phyloP scores from a whole-genome alignment of 2,329 filamentous ascomycete species.

The Fusarium sp. region DNA sequence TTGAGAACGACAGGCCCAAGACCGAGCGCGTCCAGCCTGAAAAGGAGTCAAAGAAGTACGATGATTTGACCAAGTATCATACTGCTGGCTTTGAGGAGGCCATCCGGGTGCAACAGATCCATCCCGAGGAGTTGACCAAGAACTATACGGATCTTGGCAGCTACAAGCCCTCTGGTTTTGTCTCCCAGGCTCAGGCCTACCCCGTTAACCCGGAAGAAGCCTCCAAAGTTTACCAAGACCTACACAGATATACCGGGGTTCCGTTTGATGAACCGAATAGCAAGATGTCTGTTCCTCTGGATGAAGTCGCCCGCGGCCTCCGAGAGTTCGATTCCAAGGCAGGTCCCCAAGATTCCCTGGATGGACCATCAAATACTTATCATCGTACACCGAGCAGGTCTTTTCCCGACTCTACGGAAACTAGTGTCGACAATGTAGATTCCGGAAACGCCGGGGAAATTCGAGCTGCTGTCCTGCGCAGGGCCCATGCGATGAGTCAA shows the following conservation, averaged over 20 bases:
- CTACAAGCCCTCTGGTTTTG: constrained; percentile 52
- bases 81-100: constrained; percentile 48
- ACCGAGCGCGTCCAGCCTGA: constrained; percentile 46
- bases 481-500: constrained; percentile 41
- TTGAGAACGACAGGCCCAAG: constrained; percentile 41
- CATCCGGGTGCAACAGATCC: constrained; percentile 42
- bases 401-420: constrained; percentile 33
- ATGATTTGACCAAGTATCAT: constrained; percentile 50
- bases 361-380: constrained; percentile 44
- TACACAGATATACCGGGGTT: constrained; percentile 54
- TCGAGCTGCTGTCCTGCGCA: constrained; percentile 47
- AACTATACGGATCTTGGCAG: constrained; percentile 56
- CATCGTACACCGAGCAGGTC: constrained; percentile 36
- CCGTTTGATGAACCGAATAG: constrained; percentile 52
- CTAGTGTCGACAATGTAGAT: constrained; percentile 34
- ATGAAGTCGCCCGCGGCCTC: constrained; percentile 51
- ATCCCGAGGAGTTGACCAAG: constrained; percentile 55
- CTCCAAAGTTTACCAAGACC: constrained; percentile 55
- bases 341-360: constrained; percentile 41
- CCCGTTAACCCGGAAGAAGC: constrained; percentile 51
- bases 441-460: constrained; percentile 48
- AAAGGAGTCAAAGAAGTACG: constrained; percentile 49
- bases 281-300: constrained; percentile 44
- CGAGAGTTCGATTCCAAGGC: constrained; percentile 54
- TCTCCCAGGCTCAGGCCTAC: constrained; percentile 43